Evolutionary conservation across 164 flowering plant species (phyloP).

Genomic region (Cinnamomum chago): DNA sequence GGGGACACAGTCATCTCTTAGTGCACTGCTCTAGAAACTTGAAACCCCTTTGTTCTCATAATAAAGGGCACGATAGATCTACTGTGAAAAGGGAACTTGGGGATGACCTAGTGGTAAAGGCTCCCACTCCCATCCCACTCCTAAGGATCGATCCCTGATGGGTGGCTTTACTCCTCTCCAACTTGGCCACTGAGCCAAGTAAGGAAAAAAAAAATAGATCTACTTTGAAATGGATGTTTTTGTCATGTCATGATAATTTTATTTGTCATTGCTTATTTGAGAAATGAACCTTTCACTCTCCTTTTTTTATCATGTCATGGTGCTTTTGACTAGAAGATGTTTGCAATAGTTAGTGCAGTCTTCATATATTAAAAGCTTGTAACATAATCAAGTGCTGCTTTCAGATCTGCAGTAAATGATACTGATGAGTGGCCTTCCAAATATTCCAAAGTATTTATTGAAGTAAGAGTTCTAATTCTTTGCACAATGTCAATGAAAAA

Average conservation of each 20-base stretch:
- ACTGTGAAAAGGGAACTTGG: too few relatives aligned
- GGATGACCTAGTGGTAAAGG: too few relatives aligned
- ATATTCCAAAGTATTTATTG: conserved; percentile 81
- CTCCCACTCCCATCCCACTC: too few relatives aligned
- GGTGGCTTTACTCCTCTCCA: too few relatives aligned
- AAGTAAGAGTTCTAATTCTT: conserved; percentile 43
- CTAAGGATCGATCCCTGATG: too few relatives aligned
- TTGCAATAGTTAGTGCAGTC: background rate
- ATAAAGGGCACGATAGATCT: too few relatives aligned
- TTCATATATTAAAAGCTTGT: background rate
- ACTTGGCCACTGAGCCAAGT: too few relatives aligned
- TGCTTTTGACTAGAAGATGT: background rate
- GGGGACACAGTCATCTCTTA: too few relatives aligned
- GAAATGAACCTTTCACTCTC: background rate
- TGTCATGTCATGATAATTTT: background rate
- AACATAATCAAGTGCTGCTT: conserved; percentile 8
- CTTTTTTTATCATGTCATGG: background rate
- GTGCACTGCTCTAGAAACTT: too few relatives aligned
- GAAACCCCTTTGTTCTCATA: too few relatives aligned
- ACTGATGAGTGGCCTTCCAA: conserved; percentile 98
- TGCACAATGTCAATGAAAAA: background rate
- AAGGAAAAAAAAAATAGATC: too few relatives aligned
- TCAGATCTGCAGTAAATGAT: conserved; percentile 87
- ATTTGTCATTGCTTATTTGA: background rate
- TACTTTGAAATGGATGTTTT: background rate